Evolutionary conservation across 345 rosid species (phyloP), one percentile per base, ranked within the genome.

Genomic region (Mallotus nudiflorus): DNA sequence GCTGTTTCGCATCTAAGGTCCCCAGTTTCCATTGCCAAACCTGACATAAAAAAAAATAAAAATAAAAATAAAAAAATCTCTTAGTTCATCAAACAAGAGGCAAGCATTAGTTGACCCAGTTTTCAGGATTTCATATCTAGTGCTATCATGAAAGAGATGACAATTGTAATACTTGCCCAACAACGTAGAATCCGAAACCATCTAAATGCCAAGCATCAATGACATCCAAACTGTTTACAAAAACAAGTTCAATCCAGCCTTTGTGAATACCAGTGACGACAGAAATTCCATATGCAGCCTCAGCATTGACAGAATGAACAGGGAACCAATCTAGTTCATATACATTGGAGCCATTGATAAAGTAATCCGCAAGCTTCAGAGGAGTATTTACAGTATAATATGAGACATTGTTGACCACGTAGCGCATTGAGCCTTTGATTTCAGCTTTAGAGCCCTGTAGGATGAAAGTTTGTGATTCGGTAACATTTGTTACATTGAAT

Each of bases 181-280:
- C 85, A 27, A 82, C 83, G 11, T 40, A 81, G 76, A 87, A 80
- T 1, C 86, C 64, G 25, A 72, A 88, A 12, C 92, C 89, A 52
- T 85, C 85, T 37, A 88, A 77, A 61, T 85, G 88, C 89, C 92
- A 88, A 20, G 88, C 79, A 69, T 85, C 88, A 49, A 84, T 80
- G 44, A 15, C 72, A 11, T 65, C 73, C 18, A 77, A 19, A 31
- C 70, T 65, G 58, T 84, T 88, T 50, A 54, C 42, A 44, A 88
- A 75, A 13, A 88, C 87, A 22, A 82, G 50, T 64, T 85, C 87
- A 5, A 84, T 44, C 87, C 88, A 85, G 11, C 85, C 87, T 78
- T 70, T 81, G 69, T 88, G 89, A 13, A 14, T n/a, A n/a, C n/a
- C n/a, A n/a, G n/a, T n/a, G n/a, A n/a, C n/a, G n/a, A n/a, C n/a